Percentiles rank a stretch among this genome's conserved stretches.
Evolutionary conservation across 176 grass and related monocot genomes (phyloP).

Genomic region (Eragrostis nindensis): DNA sequence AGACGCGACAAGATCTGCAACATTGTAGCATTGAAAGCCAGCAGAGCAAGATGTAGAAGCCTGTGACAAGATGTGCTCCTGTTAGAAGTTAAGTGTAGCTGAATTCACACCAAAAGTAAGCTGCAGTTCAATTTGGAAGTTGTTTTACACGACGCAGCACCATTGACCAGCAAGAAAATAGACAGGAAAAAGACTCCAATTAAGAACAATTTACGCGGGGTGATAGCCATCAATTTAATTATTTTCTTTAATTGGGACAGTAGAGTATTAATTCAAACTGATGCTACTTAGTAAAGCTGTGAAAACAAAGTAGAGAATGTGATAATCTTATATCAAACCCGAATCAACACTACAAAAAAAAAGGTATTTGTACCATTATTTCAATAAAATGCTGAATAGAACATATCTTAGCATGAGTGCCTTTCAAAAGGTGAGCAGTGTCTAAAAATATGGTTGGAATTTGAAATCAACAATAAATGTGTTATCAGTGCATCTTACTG

Average conservation of each 20-base stretch:
- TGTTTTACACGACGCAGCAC: not conserved
- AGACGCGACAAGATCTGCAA: constrained; percentile 58
- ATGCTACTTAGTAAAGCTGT: constrained; percentile 20
- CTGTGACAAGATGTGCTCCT: constrained; percentile 52
- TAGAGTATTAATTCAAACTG: constrained; percentile 8
- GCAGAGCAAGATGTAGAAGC: constrained; percentile 66
- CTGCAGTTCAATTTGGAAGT: not conserved
- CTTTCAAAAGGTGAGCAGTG: constrained; percentile 5
- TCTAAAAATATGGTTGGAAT: not conserved
- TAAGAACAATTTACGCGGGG: constrained; percentile 9
- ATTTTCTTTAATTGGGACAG: constrained; percentile 1
- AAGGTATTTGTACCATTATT: constrained; percentile 2
- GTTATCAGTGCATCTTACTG: not conserved
- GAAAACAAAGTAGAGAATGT: constrained; percentile 1
- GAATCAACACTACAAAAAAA: constrained; percentile 13
- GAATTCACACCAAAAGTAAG: not conserved
- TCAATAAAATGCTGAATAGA: not conserved
- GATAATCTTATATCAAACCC: constrained; percentile 8
- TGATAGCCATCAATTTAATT: not conserved
- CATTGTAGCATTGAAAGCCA: constrained; percentile 59
- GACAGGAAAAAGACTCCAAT: not conserved
- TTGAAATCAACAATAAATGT: constrained; percentile 3
- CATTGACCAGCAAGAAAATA: not conserved
- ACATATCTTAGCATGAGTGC: not conserved
- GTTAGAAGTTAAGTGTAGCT: constrained; percentile 35